Evolutionary conservation across 371 early-diverging fungal species (phyloP).

Genomic region (Actinomortierella wolfii): DNA sequence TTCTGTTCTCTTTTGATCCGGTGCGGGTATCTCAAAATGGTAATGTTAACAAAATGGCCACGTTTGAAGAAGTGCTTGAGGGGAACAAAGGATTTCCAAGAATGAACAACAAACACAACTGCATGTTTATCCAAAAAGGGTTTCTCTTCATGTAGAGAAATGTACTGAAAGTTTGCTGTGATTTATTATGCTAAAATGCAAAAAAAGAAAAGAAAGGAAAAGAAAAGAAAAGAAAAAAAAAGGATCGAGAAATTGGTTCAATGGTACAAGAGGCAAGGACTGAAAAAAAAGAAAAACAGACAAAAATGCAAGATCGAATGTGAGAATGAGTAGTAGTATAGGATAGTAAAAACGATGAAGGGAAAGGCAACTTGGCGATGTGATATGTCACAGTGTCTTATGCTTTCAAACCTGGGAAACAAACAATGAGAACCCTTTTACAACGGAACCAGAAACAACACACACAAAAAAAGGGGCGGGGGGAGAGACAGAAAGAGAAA

Average conservation of each 20-base stretch:
- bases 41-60: too few relatives aligned
- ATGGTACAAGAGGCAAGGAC: background rate
- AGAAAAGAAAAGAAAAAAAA: background rate
- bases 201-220: background rate
- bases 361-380: background rate
- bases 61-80: too few relatives aligned
- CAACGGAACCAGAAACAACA: background rate
- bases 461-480: background rate
- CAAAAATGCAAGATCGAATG: background rate
- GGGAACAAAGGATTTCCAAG: too few relatives aligned
- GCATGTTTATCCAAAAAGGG: too few relatives aligned
- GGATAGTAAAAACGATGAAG: background rate
- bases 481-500: constrained; percentile 1
- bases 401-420: background rate
- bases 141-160: too few relatives aligned
- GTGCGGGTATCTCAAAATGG: too few relatives aligned
- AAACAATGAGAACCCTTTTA: background rate
- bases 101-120: too few relatives aligned
- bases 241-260: constrained; percentile 3
- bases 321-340: background rate
- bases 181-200: background rate
- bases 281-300: background rate
- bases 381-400: too few relatives aligned
- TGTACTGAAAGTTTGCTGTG: background rate
- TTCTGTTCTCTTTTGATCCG: too few relatives aligned